Evolutionary conservation across 1,284 basidiomycete species (phyloP), one percentile per base, ranked within the genome.

Genomic region (Prillingera fragicola): DNA sequence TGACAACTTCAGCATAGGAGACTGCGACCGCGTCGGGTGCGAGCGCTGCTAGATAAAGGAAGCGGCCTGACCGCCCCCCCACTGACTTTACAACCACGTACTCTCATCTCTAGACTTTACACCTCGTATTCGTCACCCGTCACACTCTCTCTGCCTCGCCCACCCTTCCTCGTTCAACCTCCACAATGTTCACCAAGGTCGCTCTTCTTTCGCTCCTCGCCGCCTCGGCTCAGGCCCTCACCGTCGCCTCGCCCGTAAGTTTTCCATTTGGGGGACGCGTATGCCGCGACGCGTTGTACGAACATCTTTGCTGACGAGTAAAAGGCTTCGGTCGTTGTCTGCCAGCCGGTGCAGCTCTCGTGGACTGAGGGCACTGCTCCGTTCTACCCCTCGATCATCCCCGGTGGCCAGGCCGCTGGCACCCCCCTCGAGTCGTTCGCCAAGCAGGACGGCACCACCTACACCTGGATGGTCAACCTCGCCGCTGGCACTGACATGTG

Each of bases 391-490:
- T 73, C 79, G 22, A 59, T 85, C 50, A 62, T 85, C 41, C 85
- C 84, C 39, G 82, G 82, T 80, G 81, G 79, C 36, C 78, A 86
- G 57, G 55, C 77, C 3, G 39, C 66, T 13, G 80, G 78, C 2
- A 17, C 75, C 41, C 69, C 84, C 25, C 45, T 55, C 23, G 31
- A 40, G 13, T 17, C 19, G 21, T 54, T 44, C 22, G 23, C 23
- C 26, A 44, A 63, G 4, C 75, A 77, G 51, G 56, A 57, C 6
- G 76, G 72, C 1, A 78, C 69, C 12, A 67, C 61, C 28, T 57
- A 73, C 54, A 84, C 83, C 12, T 88, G 84, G 84, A 67, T 36
- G 13, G 81, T 80, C 38, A 75, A 84, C 63, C 59, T 86, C 18
- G 50, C 65, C 3, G 38, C 71, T 0, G 76, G 75, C 27, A 80